Conservation (phyloP, 768 basidiomycete species). For the Boletus rufocinnamomeus region DNA sequence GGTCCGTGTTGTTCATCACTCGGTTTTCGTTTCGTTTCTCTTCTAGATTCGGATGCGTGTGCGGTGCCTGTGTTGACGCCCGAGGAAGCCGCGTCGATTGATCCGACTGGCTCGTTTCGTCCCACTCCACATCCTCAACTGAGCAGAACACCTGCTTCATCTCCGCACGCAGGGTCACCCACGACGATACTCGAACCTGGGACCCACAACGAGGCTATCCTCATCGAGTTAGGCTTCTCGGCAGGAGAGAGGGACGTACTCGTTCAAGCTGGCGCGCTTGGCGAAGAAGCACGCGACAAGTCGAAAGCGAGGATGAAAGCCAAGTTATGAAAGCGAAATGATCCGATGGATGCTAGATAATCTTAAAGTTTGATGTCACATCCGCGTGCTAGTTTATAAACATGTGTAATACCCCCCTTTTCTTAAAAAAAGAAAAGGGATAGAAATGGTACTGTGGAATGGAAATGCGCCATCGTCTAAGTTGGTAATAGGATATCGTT, state of each 20-base stretch:
- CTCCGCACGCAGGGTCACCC: constrained; percentile 7
- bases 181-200: constrained; percentile 45
- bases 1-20: neutral
- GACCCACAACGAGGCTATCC: constrained; percentile 52
- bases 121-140: constrained; percentile 59
- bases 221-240: constrained; percentile 53
- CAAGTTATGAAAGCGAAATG: constrained; percentile 25
- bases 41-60: constrained; percentile 69
- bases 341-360: neutral
- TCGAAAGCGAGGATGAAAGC: constrained; percentile 22
- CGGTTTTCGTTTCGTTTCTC: neutral
- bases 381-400: constrained; percentile 14
- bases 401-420: neutral
- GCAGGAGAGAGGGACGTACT: constrained; percentile 43
- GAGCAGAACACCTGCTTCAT: constrained; percentile 33
- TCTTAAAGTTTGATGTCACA: neutral
- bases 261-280: constrained; percentile 49
- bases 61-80: constrained; percentile 67
- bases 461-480: constrained; percentile 9
- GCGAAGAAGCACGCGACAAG: constrained; percentile 31
- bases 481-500: constrained; percentile 15
- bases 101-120: constrained; percentile 38
- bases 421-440: neutral
- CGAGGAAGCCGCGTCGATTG: constrained; percentile 54
- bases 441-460: neutral